Percentiles rank a stretch among this genome's conserved stretches.
phyloP scores from a whole-genome alignment of 805 yeast genomes.

The Spathaspora passalidarum region DNA sequence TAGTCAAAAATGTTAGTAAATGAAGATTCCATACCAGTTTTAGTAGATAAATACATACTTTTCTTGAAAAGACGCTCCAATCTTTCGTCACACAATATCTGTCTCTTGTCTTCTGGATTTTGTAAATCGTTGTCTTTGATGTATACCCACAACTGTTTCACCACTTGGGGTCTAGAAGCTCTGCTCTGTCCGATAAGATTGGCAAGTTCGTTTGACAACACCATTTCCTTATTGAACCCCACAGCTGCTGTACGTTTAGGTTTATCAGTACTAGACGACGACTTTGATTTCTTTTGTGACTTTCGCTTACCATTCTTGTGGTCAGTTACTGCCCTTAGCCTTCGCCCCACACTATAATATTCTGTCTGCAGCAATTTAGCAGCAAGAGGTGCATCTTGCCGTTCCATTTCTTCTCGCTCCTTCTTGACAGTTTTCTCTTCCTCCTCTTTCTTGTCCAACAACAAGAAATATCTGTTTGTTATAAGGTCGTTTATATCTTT shows the following conservation, averaged over 20 bases:
- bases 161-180: slow-evolving; percentile 67
- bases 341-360: neutral
- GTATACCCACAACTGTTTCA: slow-evolving; percentile 67
- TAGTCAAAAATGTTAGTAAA: slow-evolving; percentile 9
- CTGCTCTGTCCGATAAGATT: slow-evolving; percentile 41
- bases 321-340: neutral
- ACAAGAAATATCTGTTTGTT: slow-evolving; percentile 50
- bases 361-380: slow-evolving; percentile 42
- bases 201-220: slow-evolving; percentile 50
- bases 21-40: neutral
- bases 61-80: slow-evolving; percentile 58
- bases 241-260: slow-evolving; percentile 9
- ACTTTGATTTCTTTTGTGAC: slow-evolving; percentile 9
- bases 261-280: slow-evolving; percentile 7
- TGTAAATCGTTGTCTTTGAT: slow-evolving; percentile 62
- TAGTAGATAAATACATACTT: slow-evolving; percentile 26
- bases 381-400: slow-evolving; percentile 52
- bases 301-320: slow-evolving; percentile 4
- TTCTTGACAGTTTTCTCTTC: slow-evolving; percentile 18
- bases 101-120: slow-evolving; percentile 63
- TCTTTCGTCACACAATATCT: slow-evolving; percentile 60
- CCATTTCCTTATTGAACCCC: slow-evolving; percentile 39
- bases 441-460: slow-evolving; percentile 39
- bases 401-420: slow-evolving; percentile 33
- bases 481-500: slow-evolving; percentile 59